Evolutionary conservation across 371 early-diverging fungal genomes (phyloP).

Genomic region (Mucor saturninus): DNA sequence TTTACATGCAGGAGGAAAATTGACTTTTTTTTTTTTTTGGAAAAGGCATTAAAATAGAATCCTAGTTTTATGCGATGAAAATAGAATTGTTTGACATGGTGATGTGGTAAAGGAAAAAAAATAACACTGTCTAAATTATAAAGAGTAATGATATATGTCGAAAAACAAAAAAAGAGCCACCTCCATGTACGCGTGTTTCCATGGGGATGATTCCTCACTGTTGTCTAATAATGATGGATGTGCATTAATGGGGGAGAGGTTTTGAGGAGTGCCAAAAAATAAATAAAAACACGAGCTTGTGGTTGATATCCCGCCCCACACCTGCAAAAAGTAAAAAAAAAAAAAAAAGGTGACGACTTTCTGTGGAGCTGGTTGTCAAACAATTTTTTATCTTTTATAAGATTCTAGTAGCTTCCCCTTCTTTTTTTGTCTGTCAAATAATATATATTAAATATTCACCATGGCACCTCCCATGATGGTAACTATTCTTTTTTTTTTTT

Average conservation of each 20-base stretch:
- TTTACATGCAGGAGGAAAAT: no score
- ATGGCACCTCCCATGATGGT: conserved; percentile 27
- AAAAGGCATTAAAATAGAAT: no score
- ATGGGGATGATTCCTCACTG: not conserved
- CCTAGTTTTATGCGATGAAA: no score
- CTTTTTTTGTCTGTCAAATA: conserved; percentile 11
- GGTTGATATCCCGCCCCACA: not conserved
- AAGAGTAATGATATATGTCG: no score
- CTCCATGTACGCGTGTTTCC: not conserved
- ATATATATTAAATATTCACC: conserved; percentile 1
- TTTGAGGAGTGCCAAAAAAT: not conserved
- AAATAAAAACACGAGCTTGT: not conserved
- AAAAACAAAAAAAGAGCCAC: no score
- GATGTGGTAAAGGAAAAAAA: no score
- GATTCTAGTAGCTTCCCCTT: conserved; percentile 8
- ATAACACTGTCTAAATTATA: no score
- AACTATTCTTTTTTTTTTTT: not conserved
- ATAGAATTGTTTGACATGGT: no score
- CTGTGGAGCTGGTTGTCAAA: not conserved
- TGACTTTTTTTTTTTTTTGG: no score
- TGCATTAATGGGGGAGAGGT: no score
- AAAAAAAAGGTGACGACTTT: conserved; percentile 4
- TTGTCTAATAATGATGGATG: no score
- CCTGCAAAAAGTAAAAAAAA: not conserved
- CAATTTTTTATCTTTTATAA: conserved; percentile 2